phyloP scores from a whole-genome alignment of 1,284 basidiomycete genomes.

The Schizopora paradoxa region DNA sequence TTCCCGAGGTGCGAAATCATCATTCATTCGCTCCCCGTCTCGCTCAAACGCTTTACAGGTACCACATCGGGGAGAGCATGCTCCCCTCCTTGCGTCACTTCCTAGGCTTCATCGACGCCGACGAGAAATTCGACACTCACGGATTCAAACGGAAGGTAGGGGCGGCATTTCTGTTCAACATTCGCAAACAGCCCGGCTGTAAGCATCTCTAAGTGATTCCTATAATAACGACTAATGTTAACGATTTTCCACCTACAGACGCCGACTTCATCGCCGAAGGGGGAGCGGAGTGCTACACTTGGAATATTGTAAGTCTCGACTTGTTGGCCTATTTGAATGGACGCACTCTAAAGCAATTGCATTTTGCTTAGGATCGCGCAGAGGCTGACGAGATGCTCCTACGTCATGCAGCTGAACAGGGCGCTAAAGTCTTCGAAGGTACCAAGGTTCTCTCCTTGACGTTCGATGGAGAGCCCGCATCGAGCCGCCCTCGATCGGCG shows the following conservation, averaged over 20 bases:
- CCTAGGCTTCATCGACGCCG: constrained; percentile 53
- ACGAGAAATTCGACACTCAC: constrained; percentile 43
- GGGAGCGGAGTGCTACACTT: constrained; percentile 51
- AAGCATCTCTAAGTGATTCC: too few relatives aligned
- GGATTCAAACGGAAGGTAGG: constrained; percentile 53
- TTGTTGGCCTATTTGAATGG: background rate
- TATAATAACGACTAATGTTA: too few relatives aligned
- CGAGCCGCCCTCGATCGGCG: constrained; percentile 5
- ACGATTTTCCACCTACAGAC: constrained; percentile 40
- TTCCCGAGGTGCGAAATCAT: constrained; percentile 67
- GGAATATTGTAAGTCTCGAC: constrained; percentile 53
- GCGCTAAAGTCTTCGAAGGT: constrained; percentile 49
- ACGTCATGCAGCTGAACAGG: constrained; percentile 51
- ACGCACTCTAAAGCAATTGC: too few relatives aligned
- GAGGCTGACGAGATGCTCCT: constrained; percentile 61
- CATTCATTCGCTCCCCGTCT: too few relatives aligned
- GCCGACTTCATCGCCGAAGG: constrained; percentile 54
- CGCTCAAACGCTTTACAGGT: constrained; percentile 41
- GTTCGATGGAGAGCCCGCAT: background rate
- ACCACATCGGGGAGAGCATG: constrained; percentile 61
- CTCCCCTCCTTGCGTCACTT: constrained; percentile 57
- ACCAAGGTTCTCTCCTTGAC: constrained; percentile 34
- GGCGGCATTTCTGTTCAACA: background rate
- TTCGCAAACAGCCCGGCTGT: too few relatives aligned
- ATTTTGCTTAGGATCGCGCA: constrained; percentile 41